A percentile compares a stretch with the other conserved stretches of the same genome.
phyloP scores from a whole-genome alignment of 2,329 filamentous ascomycete genomes.

The Kalaharituber pfeilii region DNA sequence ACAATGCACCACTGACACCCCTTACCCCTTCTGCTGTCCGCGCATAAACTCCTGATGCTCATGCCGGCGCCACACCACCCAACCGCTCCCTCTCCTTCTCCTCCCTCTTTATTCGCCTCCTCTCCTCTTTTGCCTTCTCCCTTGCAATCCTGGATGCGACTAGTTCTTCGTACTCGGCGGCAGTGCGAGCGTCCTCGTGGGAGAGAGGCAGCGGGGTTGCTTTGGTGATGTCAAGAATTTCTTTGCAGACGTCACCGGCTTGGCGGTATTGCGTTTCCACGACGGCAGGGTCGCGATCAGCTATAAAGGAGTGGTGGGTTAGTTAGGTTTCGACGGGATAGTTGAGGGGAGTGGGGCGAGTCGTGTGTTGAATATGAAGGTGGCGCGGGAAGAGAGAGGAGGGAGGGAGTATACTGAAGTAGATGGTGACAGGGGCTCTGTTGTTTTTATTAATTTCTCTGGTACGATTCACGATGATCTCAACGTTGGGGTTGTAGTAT shows the following conservation, averaged over 20 bases:
- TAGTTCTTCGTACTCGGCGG: background rate
- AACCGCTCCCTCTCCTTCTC: background rate
- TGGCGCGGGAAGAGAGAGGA: no score
- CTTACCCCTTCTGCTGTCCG: no score
- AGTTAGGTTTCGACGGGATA: background rate
- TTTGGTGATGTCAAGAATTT: background rate
- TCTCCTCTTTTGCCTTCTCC: background rate
- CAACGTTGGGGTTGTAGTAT: background rate
- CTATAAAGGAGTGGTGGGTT: background rate
- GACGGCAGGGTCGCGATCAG: background rate
- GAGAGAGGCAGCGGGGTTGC: background rate
- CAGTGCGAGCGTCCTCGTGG: background rate
- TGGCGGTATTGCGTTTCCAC: background rate
- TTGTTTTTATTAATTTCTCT: background rate
- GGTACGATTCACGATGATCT: background rate
- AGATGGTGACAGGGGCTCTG: background rate
- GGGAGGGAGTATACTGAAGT: background rate
- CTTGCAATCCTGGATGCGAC: background rate
- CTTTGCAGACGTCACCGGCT: background rate
- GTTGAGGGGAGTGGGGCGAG: background rate
- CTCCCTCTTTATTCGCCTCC: background rate
- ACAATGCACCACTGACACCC: no score
- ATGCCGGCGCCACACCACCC: background rate
- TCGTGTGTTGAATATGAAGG: no score
- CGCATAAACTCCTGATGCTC: no score